Percentiles rank a stretch among this genome's conserved stretches.
phyloP scores from a whole-genome alignment of 2,329 filamentous ascomycete genomes.

The Daldinia sp. region DNA sequence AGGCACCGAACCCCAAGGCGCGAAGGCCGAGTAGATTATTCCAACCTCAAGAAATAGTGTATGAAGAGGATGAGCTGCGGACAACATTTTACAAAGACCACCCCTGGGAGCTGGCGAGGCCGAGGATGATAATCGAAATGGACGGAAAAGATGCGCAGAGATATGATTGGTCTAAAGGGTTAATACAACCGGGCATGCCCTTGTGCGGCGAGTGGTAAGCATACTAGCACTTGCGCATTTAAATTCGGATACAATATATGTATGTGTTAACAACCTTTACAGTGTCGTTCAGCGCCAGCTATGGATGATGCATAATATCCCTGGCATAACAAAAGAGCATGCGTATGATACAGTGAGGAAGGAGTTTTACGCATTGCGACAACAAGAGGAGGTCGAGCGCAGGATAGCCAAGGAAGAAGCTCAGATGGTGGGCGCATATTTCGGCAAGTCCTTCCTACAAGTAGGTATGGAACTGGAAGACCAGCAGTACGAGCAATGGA shows the following conservation, averaged over 20 bases:
- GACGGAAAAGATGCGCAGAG: conserved; percentile 83
- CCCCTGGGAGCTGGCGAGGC: conserved; percentile 95
- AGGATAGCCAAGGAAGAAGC: conserved; percentile 92
- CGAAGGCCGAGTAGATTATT: conserved; percentile 81
- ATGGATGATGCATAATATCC: conserved; percentile 79
- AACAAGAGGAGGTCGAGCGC: conserved; percentile 83
- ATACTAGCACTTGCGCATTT: neutral
- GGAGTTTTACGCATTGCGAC: conserved; percentile 89
- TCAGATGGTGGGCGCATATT: conserved; percentile 85
- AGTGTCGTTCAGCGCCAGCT: conserved; percentile 94
- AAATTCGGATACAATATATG: neutral
- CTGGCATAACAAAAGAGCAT: conserved; percentile 68
- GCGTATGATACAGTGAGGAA: conserved; percentile 90
- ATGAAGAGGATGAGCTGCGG: conserved; percentile 86
- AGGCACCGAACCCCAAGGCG: conserved; percentile 57
- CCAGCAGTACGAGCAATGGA: conserved; percentile 84
- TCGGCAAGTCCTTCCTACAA: conserved; percentile 80
- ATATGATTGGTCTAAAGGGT: conserved; percentile 81
- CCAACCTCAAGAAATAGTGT: conserved; percentile 80
- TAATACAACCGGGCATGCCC: conserved; percentile 79
- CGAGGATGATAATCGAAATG: conserved; percentile 84
- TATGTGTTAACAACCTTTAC: conserved; percentile 28
- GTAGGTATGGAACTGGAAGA: conserved; percentile 87
- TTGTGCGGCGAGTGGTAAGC: conserved; percentile 86
- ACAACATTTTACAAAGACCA: conserved; percentile 90